Conservation (phyloP, 2,329 filamentous ascomycete genomes). For the Diaporthe velutina region DNA sequence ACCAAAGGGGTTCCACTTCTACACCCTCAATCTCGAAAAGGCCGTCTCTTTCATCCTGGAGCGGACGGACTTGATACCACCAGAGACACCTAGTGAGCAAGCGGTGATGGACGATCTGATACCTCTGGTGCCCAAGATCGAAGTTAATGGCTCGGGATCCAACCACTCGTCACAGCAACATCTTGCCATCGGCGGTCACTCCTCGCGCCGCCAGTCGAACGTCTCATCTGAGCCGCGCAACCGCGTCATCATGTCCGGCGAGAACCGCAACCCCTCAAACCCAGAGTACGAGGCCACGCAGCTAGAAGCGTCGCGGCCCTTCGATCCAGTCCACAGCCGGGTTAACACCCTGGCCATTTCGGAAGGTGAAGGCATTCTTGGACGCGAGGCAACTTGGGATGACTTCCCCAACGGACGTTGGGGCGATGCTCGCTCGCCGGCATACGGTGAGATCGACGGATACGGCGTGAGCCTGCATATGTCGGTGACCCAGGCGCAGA, state of each 20-base stretch:
- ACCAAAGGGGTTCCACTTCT: slow-evolving; percentile 93
- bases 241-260: slow-evolving; percentile 82
- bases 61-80: slow-evolving; percentile 83
- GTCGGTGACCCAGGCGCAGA: slow-evolving; percentile 84
- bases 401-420: slow-evolving; percentile 97
- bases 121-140: slow-evolving; percentile 59
- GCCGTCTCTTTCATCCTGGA: slow-evolving; percentile 94
- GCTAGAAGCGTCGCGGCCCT: slow-evolving; percentile 81
- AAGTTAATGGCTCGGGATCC: slow-evolving; percentile 63
- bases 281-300: slow-evolving; percentile 80
- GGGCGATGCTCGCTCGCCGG: slow-evolving; percentile 92
- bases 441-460: slow-evolving; percentile 97
- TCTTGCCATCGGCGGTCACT: slow-evolving; percentile 13
- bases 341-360: slow-evolving; percentile 93
- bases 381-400: slow-evolving; percentile 97
- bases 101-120: slow-evolving; percentile 63
- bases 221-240: slow-evolving; percentile 90
- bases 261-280: slow-evolving; percentile 63
- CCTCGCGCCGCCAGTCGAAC: slow-evolving; percentile 77
- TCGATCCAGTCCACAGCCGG: slow-evolving; percentile 79
- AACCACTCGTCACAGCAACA: slow-evolving; percentile 45
- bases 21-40: slow-evolving; percentile 96
- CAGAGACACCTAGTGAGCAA: slow-evolving; percentile 61
- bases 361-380: slow-evolving; percentile 89
- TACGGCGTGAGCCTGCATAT: slow-evolving; percentile 97